phyloP scores from a whole-genome alignment of 176 grass and related monocot species.

The Eleusine coracana region DNA sequence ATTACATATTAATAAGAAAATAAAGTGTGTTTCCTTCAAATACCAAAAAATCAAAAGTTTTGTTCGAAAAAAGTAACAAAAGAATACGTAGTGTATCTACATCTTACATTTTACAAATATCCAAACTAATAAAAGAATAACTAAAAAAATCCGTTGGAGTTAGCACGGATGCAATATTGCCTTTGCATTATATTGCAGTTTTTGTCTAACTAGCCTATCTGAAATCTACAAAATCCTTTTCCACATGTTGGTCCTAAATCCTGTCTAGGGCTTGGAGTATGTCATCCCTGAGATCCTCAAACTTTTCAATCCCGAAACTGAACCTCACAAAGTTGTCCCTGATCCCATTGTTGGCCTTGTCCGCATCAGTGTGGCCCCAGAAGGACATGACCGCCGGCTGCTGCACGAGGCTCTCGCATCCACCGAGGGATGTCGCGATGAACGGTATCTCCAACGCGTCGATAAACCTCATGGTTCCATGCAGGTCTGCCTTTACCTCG shows the following conservation, averaged over 20 bases:
- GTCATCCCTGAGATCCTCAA: constrained; percentile 59
- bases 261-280: constrained; percentile 57
- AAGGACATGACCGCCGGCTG: constrained; percentile 73
- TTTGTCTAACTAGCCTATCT: background rate
- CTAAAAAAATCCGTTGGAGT: background rate
- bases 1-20: no score
- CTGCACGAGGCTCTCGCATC: constrained; percentile 62
- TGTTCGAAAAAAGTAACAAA: no score
- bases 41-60: no score
- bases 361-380: constrained; percentile 15
- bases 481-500: constrained; percentile 21
- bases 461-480: constrained; percentile 48
- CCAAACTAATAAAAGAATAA: background rate
- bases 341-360: constrained; percentile 53
- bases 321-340: constrained; percentile 60
- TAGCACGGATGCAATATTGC: background rate
- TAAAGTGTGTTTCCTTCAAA: no score
- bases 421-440: constrained; percentile 58
- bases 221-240: background rate
- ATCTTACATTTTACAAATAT: no score
- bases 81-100: no score
- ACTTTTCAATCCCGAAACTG: constrained; percentile 66
- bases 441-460: constrained; percentile 60
- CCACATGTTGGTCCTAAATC: constrained; percentile 9
- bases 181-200: background rate